Percentiles rank a stretch among this genome's conserved stretches.
Conservation (phyloP, 2,329 filamentous ascomycete genomes). For the Colletotrichum noveboracense region DNA sequence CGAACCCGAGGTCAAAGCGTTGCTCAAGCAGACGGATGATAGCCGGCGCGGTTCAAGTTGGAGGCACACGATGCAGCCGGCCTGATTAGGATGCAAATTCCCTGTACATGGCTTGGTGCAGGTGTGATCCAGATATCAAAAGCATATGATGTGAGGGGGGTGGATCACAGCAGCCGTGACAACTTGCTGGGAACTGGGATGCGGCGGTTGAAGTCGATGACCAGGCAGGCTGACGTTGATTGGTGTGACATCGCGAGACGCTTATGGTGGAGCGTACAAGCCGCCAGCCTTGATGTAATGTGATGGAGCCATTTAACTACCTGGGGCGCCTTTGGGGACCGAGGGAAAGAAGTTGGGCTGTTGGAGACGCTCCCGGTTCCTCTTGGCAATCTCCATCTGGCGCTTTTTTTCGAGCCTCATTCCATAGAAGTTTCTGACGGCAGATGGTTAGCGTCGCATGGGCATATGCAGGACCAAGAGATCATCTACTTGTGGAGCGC, state of each 20-base stretch:
- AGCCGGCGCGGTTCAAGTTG: background rate
- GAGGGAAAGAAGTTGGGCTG: slow-evolving; percentile 85
- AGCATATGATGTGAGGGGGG: background rate
- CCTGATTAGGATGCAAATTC: background rate
- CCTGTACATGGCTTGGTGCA: background rate
- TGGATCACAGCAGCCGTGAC: background rate
- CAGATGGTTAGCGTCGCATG: background rate
- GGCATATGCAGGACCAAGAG: background rate
- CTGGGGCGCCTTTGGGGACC: slow-evolving; percentile 70
- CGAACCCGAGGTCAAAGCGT: background rate
- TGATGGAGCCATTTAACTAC: slow-evolving; percentile 24
- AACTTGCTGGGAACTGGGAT: background rate
- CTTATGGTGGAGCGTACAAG: background rate
- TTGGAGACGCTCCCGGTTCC: slow-evolving; percentile 80
- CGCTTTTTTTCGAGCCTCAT: slow-evolving; percentile 81
- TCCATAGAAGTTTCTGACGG: slow-evolving; percentile 78
- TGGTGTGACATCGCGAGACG: background rate
- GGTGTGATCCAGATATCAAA: background rate
- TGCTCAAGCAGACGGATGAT: background rate
- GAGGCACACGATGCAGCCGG: slow-evolving; percentile 4
- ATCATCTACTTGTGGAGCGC: slow-evolving; percentile 39
- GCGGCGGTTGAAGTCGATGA: background rate
- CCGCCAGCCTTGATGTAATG: background rate
- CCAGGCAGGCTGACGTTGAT: background rate
- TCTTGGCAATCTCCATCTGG: slow-evolving; percentile 78